phyloP scores from a whole-genome alignment of 108 stramenopile genomes.

The Bacterosira constricta region DNA sequence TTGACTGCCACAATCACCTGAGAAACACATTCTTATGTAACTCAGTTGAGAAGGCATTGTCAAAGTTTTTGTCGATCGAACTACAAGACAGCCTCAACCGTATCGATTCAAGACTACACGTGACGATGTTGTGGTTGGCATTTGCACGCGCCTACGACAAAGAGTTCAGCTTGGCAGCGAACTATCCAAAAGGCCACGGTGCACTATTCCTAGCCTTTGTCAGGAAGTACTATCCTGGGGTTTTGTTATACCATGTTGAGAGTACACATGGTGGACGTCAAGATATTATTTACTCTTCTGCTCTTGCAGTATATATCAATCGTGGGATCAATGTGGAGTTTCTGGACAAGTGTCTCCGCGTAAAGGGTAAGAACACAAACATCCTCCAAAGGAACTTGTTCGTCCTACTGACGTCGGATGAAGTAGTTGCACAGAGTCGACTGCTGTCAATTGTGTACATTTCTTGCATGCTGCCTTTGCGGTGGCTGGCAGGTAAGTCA shows the following conservation, averaged over 20 bases:
- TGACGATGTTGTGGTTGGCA: not conserved
- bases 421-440: not conserved
- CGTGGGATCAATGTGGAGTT: not conserved
- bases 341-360: not conserved
- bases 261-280: not conserved
- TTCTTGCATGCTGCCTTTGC: not conserved
- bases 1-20: conserved; percentile 11
- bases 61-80: not conserved
- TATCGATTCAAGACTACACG: not conserved
- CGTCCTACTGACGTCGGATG: not conserved
- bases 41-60: not conserved
- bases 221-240: not conserved
- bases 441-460: not conserved
- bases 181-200: conserved; percentile 13
- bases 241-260: conserved; percentile 1
- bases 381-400: not conserved
- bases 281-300: not conserved
- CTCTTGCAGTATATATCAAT: conserved; percentile 4
- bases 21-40: not conserved
- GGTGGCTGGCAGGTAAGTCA: conserved; percentile 7
- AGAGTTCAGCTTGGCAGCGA: not conserved
- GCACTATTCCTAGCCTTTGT: not conserved
- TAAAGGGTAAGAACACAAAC: not conserved
- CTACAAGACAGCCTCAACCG: not conserved
- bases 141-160: conserved; percentile 3